These are phyloP conservation scores for Daldinia caldariorum DNA, from an alignment of 495 filamentous ascomycete species.

Conservation along the genomic window DNA sequence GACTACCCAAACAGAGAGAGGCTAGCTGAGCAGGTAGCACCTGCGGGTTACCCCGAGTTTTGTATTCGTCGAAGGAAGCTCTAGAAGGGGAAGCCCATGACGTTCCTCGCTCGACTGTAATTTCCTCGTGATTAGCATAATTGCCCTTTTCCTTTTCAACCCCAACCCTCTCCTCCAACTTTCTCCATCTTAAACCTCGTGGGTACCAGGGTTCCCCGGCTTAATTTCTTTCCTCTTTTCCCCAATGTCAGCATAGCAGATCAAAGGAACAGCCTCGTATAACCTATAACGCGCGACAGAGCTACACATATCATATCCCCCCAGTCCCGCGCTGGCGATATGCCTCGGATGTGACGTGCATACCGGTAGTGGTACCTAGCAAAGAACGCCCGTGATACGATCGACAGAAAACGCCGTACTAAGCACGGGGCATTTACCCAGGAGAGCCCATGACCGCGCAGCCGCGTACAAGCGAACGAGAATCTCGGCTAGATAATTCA, in stretches of 20 bases:
- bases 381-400: slow-evolving; percentile 33
- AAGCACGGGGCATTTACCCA: slow-evolving; percentile 30
- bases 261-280: slow-evolving; percentile 1
- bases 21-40: slow-evolving; percentile 11
- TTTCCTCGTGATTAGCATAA: slow-evolving; percentile 31
- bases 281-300: slow-evolving; percentile 12
- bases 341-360: slow-evolving; percentile 40
- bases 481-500: slow-evolving; percentile 31
- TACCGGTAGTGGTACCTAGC: slow-evolving; percentile 11
- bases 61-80: slow-evolving; percentile 24
- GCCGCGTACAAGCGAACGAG: slow-evolving; percentile 12
- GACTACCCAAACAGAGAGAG: slow-evolving; percentile 4
- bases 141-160: slow-evolving; percentile 17
- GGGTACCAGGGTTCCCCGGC: slow-evolving; percentile 23
- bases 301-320: not conserved
- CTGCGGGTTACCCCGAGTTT: slow-evolving; percentile 25
- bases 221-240: not conserved
- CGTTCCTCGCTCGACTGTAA: slow-evolving; percentile 12
- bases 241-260: slow-evolving; percentile 24
- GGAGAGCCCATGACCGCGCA: slow-evolving; percentile 16
- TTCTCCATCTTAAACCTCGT: slow-evolving; percentile 24
- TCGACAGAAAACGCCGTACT: slow-evolving; percentile 10
- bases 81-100: slow-evolving; percentile 14
- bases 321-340: slow-evolving; percentile 18
- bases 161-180: slow-evolving; percentile 13